phyloP scores from a whole-genome alignment of 2,329 filamentous ascomycete genomes.

The Xenoacremonium recifei region DNA sequence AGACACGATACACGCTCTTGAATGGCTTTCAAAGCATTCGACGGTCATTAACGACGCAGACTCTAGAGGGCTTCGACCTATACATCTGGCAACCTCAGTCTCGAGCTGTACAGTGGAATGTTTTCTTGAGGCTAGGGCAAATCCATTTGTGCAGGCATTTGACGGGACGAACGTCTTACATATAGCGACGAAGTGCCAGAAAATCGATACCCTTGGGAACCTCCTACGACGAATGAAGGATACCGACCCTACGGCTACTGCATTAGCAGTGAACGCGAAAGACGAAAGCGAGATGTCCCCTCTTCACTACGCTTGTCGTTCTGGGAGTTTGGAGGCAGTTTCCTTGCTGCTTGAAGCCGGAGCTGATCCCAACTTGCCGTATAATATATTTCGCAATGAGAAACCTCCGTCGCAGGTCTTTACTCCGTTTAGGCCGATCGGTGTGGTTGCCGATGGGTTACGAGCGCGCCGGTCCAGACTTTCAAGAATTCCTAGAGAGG shows the following conservation, averaged over 20 bases:
- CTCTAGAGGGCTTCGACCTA: slow-evolving; percentile 7
- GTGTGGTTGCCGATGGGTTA: too few species aligned
- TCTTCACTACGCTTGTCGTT: slow-evolving; percentile 18
- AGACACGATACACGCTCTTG: slow-evolving; percentile 2
- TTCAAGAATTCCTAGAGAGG: too few species aligned
- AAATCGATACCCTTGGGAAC: slow-evolving; percentile 10
- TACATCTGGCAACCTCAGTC: slow-evolving; percentile 17
- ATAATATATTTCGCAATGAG: too few species aligned
- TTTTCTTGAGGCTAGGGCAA: slow-evolving; percentile 11
- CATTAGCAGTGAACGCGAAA: slow-evolving; percentile 9
- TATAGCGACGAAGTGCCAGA: slow-evolving; percentile 16
- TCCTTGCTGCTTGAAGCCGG: slow-evolving; percentile 13
- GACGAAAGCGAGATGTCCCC: slow-evolving; percentile 12
- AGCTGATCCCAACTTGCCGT: slow-evolving; percentile 11
- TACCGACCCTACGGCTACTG: background rate
- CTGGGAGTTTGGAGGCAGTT: slow-evolving; percentile 12
- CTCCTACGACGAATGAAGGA: slow-evolving; percentile 13
- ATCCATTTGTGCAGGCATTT: slow-evolving; percentile 12
- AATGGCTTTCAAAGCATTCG: slow-evolving; percentile 6
- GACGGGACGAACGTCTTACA: slow-evolving; percentile 15
- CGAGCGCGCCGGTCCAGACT: too few species aligned
- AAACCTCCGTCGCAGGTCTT: too few species aligned
- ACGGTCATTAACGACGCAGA: slow-evolving; percentile 6
- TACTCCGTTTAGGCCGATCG: too few species aligned
- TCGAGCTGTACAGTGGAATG: slow-evolving; percentile 4